Percentiles rank a stretch among this genome's conserved stretches.
Conservation (phyloP, 2,329 filamentous ascomycete species). For the Trichoderma polysporum region DNA sequence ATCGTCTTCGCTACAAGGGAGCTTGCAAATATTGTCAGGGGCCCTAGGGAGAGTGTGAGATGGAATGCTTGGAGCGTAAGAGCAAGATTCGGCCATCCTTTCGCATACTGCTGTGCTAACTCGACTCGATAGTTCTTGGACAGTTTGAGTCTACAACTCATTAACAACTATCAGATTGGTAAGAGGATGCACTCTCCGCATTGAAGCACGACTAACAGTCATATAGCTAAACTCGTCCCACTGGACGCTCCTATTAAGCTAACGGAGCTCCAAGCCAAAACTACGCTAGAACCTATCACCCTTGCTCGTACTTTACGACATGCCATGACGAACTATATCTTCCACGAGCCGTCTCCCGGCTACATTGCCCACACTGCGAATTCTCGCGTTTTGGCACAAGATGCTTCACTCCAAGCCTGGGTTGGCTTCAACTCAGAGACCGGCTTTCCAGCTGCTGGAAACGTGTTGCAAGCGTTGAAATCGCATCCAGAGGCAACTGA, state of each 20-base stretch:
- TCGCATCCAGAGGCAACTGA: slow-evolving; percentile 49
- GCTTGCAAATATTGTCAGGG: slow-evolving; percentile 47
- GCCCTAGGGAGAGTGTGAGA: slow-evolving; percentile 51
- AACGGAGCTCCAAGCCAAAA: slow-evolving; percentile 45
- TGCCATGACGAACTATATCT: slow-evolving; percentile 58
- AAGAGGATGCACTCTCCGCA: neutral
- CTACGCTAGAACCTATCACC: slow-evolving; percentile 48
- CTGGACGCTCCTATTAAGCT: slow-evolving; percentile 46
- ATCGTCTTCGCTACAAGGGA: slow-evolving; percentile 51
- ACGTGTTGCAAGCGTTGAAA: slow-evolving; percentile 46
- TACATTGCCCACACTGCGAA: slow-evolving; percentile 55
- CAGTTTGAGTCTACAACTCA: slow-evolving; percentile 49
- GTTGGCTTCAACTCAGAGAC: slow-evolving; percentile 56
- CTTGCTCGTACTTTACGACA: slow-evolving; percentile 53
- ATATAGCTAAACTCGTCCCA: slow-evolving; percentile 50
- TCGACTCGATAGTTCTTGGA: slow-evolving; percentile 44
- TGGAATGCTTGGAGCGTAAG: slow-evolving; percentile 54
- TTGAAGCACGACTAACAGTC: neutral
- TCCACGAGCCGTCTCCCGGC: slow-evolving; percentile 51
- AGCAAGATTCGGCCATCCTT: slow-evolving; percentile 10
- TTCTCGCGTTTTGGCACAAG: slow-evolving; percentile 51
- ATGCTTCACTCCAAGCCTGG: slow-evolving; percentile 52
- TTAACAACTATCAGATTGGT: slow-evolving; percentile 54
- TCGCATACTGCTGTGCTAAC: neutral
- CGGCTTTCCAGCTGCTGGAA: slow-evolving; percentile 49